These are phyloP conservation scores for Cyclospora cayetanensis DNA, from an alignment of 169 alveolate genomes.

Conservation along the genomic window DNA sequence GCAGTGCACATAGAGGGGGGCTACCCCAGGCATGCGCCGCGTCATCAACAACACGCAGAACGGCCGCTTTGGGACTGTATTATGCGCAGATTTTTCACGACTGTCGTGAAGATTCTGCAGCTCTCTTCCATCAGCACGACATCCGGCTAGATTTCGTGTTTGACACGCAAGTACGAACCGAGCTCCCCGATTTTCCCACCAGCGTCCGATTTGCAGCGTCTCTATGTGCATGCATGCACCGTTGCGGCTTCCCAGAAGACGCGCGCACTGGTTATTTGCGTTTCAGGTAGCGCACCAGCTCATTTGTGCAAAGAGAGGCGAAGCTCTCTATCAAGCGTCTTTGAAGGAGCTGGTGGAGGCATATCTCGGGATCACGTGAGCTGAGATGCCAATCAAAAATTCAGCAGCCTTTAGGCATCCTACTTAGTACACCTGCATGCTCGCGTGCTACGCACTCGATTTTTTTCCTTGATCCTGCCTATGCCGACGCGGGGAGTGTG, in stretches of 20 bases:
- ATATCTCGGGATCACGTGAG: background rate
- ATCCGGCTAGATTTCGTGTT: conserved; percentile 77
- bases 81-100: conserved; percentile 59
- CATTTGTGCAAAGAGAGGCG: background rate
- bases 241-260: too few relatives aligned
- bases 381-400: background rate
- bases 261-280: too few relatives aligned
- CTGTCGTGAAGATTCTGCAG: conserved; percentile 80
- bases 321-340: conserved; percentile 46
- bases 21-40: background rate
- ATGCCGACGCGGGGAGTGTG: background rate
- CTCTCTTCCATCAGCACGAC: conserved; percentile 79
- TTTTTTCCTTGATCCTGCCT: background rate
- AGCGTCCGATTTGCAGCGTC: too few relatives aligned
- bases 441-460: background rate
- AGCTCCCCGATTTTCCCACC: background rate
- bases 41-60: conserved; percentile 56
- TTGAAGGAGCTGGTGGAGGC: conserved; percentile 31
- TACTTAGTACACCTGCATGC: background rate
- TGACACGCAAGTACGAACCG: conserved; percentile 77
- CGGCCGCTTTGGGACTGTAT: conserved; percentile 47
- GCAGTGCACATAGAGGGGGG: conserved; percentile 47
- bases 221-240: background rate
- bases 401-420: background rate
- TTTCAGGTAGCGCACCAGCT: background rate